A percentile compares a stretch with the other conserved stretches of the same genome.
Evolutionary conservation across 2,329 filamentous ascomycete genomes (phyloP).

Genomic region (Penicillium brasilianum): DNA sequence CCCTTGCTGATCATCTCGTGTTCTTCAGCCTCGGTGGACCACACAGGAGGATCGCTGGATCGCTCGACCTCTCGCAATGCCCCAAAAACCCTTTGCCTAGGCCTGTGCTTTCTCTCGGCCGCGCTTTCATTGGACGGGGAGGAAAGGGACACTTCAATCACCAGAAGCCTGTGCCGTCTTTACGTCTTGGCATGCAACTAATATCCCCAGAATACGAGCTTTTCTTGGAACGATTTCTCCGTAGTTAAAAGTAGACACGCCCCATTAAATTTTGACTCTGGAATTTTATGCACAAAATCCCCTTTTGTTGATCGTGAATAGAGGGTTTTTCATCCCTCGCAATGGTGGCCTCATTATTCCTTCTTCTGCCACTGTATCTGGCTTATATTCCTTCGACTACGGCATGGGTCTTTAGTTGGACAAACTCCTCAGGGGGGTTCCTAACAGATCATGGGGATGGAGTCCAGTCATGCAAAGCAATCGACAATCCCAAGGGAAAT

Average conservation of each 20-base stretch:
- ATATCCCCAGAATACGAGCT: conserved; percentile 8
- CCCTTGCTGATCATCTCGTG: conserved; percentile 15
- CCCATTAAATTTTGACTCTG: background rate
- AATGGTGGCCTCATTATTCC: conserved; percentile 4
- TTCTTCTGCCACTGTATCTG: conserved; percentile 6
- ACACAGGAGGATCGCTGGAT: background rate
- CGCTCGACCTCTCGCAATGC: background rate
- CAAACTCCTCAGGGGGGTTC: background rate
- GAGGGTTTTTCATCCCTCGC: background rate
- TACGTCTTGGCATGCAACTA: conserved; percentile 1
- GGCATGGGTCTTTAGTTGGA: conserved; percentile 16
- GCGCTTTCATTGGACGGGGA: background rate
- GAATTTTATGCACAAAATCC: background rate
- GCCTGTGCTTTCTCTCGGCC: background rate
- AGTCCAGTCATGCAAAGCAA: conserved; percentile 2
- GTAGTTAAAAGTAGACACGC: background rate
- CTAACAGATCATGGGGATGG: conserved; percentile 2
- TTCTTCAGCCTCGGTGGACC: conserved; percentile 6
- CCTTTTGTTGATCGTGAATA: background rate
- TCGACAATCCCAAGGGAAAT: conserved; percentile 12
- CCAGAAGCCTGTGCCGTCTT: conserved; percentile 1
- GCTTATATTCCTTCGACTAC: conserved; percentile 5
- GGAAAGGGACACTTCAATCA: background rate
- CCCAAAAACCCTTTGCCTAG: background rate
- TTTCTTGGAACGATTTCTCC: background rate